phyloP scores from a whole-genome alignment of 208 protist species.

The Trypanosoma avium region DNA sequence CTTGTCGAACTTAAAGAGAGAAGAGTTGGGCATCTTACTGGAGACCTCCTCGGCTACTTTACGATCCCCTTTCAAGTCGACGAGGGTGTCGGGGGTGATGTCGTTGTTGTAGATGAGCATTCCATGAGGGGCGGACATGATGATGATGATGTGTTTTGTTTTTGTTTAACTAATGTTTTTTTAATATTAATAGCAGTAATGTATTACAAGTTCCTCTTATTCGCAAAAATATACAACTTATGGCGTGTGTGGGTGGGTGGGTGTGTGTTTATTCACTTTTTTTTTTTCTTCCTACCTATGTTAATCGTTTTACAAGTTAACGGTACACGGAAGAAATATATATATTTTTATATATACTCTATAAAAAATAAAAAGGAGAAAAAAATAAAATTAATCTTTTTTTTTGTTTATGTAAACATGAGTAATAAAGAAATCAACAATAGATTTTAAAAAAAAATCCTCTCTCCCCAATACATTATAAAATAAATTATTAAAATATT shows the following conservation, averaged over 20 bases:
- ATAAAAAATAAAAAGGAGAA: no score
- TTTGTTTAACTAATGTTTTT: no score
- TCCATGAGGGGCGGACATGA: conserved; percentile 77
- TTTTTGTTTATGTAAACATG: no score
- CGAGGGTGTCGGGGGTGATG: conserved; percentile 84
- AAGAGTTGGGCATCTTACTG: conserved; percentile 84
- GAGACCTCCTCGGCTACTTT: conserved; percentile 82
- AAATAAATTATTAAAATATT: no score
- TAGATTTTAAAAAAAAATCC: no score
- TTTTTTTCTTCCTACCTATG: background rate
- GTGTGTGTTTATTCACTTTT: background rate
- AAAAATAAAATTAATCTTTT: no score
- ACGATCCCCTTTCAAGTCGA: conserved; percentile 80
- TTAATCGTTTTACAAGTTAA: background rate
- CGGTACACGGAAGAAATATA: no score
- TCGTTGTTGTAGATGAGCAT: conserved; percentile 93
- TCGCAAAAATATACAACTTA: background rate
- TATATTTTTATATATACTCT: no score
- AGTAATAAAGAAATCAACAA: no score
- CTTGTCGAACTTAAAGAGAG: conserved; percentile 87
- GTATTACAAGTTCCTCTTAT: background rate
- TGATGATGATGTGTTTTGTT: background rate
- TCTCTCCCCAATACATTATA: no score
- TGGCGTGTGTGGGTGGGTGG: background rate
- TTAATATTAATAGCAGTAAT: background rate